Percentiles rank a stretch among this genome's conserved stretches.
Evolutionary conservation across 495 filamentous ascomycete species (phyloP).

Genomic region (Aspergillus bridgeri): DNA sequence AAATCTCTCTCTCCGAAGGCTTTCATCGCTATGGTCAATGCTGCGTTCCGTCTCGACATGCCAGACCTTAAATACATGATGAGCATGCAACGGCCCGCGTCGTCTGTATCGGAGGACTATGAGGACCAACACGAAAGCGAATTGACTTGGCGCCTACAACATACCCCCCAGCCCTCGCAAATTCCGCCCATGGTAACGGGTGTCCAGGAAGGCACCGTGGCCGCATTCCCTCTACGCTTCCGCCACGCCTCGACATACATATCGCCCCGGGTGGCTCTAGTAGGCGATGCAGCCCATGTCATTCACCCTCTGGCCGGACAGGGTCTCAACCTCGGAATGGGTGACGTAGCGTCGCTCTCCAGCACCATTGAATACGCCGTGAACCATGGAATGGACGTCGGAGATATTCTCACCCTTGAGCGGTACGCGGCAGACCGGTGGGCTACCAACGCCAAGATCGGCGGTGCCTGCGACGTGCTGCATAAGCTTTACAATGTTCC

Average conservation of each 20-base stretch:
- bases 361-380: slow-evolving; percentile 73
- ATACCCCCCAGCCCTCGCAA: slow-evolving; percentile 51
- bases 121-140: slow-evolving; percentile 60
- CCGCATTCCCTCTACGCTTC: slow-evolving; percentile 86
- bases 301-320: slow-evolving; percentile 94
- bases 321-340: slow-evolving; percentile 90
- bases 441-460: slow-evolving; percentile 74
- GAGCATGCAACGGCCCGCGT: slow-evolving; percentile 47
- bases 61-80: slow-evolving; percentile 80
- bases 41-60: slow-evolving; percentile 78
- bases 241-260: slow-evolving; percentile 91
- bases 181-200: slow-evolving; percentile 58
- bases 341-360: slow-evolving; percentile 74
- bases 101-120: slow-evolving; percentile 12
- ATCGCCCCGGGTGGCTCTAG: slow-evolving; percentile 78
- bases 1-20: slow-evolving; percentile 68
- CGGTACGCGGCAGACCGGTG: slow-evolving; percentile 76
- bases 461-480: slow-evolving; percentile 88
- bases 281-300: slow-evolving; percentile 93
- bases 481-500: slow-evolving; percentile 82
- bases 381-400: slow-evolving; percentile 80
- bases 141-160: slow-evolving; percentile 73
- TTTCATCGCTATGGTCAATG: slow-evolving; percentile 87
- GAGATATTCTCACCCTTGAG: slow-evolving; percentile 69
- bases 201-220: slow-evolving; percentile 77